Evolutionary conservation across 2,329 filamentous ascomycete genomes (phyloP), one percentile per base, ranked within the genome.

Genomic region (Pseudocercospora vitis): DNA sequence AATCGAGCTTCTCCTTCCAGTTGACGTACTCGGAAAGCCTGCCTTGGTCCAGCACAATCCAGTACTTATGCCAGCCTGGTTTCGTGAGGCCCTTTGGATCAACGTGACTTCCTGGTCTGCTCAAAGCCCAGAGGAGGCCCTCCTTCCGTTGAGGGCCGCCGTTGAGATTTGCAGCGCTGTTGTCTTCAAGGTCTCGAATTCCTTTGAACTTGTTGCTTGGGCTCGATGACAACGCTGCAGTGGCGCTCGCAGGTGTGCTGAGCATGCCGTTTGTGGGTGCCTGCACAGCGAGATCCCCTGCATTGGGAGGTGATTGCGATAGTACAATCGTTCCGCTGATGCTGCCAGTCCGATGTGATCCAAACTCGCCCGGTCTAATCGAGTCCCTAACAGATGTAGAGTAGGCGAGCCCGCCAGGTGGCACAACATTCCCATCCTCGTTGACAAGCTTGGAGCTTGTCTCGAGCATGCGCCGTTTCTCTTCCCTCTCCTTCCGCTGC

Each of bases 41-140:
- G 19, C 94, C 94, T 72, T 96, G 91, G 69, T 97, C 95, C 39
- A 99, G 79, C 2, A 99, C 94, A 60, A 99, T 95, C 94, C 94
- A 99, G 73, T 97, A 99, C 89, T 99, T 99, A 72, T 99, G 94
- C 94, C 94, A 99, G 47, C 90, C 91, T 72, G 95, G 91, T 70
- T 97, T 96, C 68, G 96, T 97, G 63, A 99, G 78, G 14, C 90
- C 91, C 63, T 94, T 90, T 7, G 94, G 94, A 70, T 99, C 95
- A 23, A 94, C 91, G 70, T 99, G 94, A 45, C 42, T 45, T 14
- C 91, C 91, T 2, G 92, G 92, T 59, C 90, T 84, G 68, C 92
- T 97, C 39, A 97, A 76, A 21, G 95, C 91, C 94, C 94, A 99
- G 6, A 99, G 74, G 7, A 99, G 78, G 4, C 94, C 95, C 75